Percentiles rank a stretch among this genome's conserved stretches.
Conservation (phyloP, 768 basidiomycete species). For the Tylopilus felleus region DNA sequence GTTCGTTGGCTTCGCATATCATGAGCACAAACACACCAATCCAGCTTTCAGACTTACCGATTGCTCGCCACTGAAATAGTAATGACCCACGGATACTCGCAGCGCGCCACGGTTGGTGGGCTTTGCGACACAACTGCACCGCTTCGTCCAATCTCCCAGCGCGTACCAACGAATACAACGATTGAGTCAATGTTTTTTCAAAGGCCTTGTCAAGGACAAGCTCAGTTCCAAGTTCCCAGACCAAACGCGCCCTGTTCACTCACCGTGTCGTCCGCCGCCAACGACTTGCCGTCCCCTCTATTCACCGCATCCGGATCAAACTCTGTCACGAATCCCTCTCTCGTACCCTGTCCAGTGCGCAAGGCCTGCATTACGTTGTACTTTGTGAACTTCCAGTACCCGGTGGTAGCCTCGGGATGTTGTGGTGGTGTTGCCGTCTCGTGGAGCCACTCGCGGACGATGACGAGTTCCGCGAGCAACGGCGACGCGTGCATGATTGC, state of each 20-base stretch:
- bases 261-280: constrained; percentile 80
- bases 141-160: constrained; percentile 86
- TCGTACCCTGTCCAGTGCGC: constrained; percentile 43
- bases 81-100: constrained; percentile 83
- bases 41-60: constrained; percentile 46
- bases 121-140: constrained; percentile 72
- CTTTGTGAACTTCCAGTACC: constrained; percentile 84
- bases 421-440: constrained; percentile 62
- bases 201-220: constrained; percentile 52
- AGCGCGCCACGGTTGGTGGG: constrained; percentile 90
- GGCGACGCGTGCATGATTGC: constrained; percentile 66
- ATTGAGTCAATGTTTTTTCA: constrained; percentile 73
- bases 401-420: constrained; percentile 70
- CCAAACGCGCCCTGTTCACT: constrained; percentile 21
- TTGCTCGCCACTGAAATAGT: constrained; percentile 70
- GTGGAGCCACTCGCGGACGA: constrained; percentile 87
- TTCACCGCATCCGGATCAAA: constrained; percentile 83
- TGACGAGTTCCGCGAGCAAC: constrained; percentile 69
- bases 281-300: constrained; percentile 50
- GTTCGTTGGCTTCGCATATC: constrained; percentile 44
- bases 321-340: constrained; percentile 54
- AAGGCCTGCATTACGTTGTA: constrained; percentile 64
- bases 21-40: constrained; percentile 29
- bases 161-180: constrained; percentile 77
- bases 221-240: not conserved